These are phyloP conservation scores for Diversispora epigaea DNA, from an alignment of 192 early-diverging fungal genomes.

Conservation along the genomic window DNA sequence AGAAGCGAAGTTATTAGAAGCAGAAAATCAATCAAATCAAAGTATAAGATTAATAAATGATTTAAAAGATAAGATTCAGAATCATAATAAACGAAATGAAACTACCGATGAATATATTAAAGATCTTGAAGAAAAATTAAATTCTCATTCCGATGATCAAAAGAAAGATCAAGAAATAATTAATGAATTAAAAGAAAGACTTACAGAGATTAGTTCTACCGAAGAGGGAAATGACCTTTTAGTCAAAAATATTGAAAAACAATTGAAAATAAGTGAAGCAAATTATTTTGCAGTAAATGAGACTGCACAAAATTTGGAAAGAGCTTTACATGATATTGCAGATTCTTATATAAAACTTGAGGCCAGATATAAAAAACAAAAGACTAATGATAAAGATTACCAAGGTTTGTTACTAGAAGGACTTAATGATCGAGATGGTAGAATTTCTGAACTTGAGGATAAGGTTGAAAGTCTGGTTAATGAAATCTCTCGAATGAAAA, in stretches of 20 bases:
- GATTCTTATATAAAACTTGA: slow-evolving; percentile 18
- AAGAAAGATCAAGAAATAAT: slow-evolving; percentile 35
- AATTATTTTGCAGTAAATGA: not conserved
- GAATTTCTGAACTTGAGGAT: slow-evolving; percentile 17
- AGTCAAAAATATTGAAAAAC: slow-evolving; percentile 37
- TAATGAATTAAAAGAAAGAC: not conserved
- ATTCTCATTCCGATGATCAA: slow-evolving; percentile 32
- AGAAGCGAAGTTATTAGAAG: slow-evolving; percentile 45
- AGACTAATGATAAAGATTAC: not conserved
- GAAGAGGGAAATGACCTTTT: slow-evolving; percentile 27
- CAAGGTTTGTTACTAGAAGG: not conserved
- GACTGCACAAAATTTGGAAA: slow-evolving; percentile 25
- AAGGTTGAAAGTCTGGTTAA: slow-evolving; percentile 19
- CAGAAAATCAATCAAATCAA: slow-evolving; percentile 22
- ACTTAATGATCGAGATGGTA: not conserved
- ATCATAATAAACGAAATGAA: slow-evolving; percentile 53
- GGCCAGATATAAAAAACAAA: slow-evolving; percentile 4
- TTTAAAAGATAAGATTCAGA: slow-evolving; percentile 42
- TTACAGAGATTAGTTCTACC: not conserved
- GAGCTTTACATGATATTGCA: slow-evolving; percentile 29
- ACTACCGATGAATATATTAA: slow-evolving; percentile 46
- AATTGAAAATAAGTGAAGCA: slow-evolving; percentile 21
- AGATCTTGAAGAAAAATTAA: slow-evolving; percentile 42
- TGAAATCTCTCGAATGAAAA: slow-evolving; percentile 1
- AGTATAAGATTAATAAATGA: slow-evolving; percentile 37